These are phyloP conservation scores for Catharanthus roseus DNA, from an alignment of 257 asterid species.

Conservation along the genomic window DNA sequence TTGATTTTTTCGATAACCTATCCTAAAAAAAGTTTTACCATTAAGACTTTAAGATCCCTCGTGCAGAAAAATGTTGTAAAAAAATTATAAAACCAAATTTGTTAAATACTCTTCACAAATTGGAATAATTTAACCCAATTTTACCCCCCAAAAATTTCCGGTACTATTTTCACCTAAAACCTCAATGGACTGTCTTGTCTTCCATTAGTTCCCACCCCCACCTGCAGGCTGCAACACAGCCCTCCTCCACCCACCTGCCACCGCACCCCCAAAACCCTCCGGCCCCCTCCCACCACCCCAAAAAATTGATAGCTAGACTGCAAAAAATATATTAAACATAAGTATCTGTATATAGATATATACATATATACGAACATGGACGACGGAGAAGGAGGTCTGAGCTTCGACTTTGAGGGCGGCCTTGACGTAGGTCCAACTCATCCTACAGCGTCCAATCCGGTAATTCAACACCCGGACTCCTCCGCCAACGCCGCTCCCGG, in stretches of 20 bases:
- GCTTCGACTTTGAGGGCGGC: conserved; percentile 92
- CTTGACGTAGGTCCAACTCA: conserved; percentile 62
- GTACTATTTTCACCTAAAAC: too few species aligned
- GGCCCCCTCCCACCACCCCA: too few species aligned
- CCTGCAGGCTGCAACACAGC: background rate
- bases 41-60: too few species aligned
- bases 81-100: too few species aligned
- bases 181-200: background rate
- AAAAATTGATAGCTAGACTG: too few species aligned
- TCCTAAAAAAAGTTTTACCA: too few species aligned
- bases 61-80: too few species aligned
- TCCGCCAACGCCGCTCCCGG: conserved; percentile 25
- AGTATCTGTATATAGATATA: background rate
- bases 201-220: background rate
- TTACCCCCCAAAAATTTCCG: too few species aligned
- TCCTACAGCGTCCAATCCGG: conserved; percentile 84
- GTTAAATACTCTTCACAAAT: too few species aligned
- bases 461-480: conserved; percentile 40
- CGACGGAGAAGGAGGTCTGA: conserved; percentile 86
- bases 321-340: background rate
- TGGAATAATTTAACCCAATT: too few species aligned
- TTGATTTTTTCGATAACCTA: too few species aligned
- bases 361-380: conserved; percentile 41
- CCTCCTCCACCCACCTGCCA: background rate
- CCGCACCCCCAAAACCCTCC: background rate